Conservation (phyloP, 176 grass and related monocot species). For the Guadua angustifolia region DNA sequence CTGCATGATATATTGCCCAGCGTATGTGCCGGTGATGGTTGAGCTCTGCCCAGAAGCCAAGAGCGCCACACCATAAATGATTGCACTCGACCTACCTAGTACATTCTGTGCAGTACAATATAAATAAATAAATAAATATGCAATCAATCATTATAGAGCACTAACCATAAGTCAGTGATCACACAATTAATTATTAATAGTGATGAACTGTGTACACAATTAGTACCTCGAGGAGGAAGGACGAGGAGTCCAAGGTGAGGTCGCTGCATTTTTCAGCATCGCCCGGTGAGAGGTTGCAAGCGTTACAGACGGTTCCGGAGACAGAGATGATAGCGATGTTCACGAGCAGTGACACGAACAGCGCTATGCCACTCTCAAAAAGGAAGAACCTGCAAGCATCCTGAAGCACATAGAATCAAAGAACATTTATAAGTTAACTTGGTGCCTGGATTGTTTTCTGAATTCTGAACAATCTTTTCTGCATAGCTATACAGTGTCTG, state of each 20-base stretch:
- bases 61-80: constrained; percentile 78
- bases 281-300: constrained; percentile 47
- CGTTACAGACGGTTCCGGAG: constrained; percentile 64
- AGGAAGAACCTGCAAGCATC: constrained; percentile 85
- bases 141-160: background rate
- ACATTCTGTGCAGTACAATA: constrained; percentile 63
- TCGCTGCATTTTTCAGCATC: constrained; percentile 55
- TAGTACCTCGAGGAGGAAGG: constrained; percentile 80
- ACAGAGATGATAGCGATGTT: constrained; percentile 84
- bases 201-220: no score
- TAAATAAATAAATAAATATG: background rate
- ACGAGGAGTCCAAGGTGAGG: constrained; percentile 70
- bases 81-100: constrained; percentile 76
- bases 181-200: no score
- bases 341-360: constrained; percentile 85
- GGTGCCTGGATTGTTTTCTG: background rate
- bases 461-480: background rate
- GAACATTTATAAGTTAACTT: background rate
- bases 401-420: constrained; percentile 27
- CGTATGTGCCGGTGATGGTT: constrained; percentile 88
- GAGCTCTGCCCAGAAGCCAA: constrained; percentile 97
- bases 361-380: constrained; percentile 75
- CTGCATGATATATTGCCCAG: constrained; percentile 97
- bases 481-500: background rate
- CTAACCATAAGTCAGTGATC: background rate